phyloP scores from a whole-genome alignment of 129 eudicot genomes.

The Mikania micrantha region DNA sequence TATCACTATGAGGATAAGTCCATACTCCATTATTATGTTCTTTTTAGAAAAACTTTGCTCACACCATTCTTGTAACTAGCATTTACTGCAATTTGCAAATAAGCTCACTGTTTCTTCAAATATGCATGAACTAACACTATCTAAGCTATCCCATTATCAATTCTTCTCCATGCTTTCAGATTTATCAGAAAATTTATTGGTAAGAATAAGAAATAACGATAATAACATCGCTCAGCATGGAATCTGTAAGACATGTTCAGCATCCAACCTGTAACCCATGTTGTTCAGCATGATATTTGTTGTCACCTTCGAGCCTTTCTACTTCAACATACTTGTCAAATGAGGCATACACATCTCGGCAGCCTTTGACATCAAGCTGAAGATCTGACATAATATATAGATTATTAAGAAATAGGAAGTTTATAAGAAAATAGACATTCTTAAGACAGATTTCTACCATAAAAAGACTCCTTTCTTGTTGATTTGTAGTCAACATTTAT shows the following conservation, averaged over 20 bases:
- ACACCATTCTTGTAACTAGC: not conserved
- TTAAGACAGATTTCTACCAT: constrained; percentile 44
- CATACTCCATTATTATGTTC: not conserved
- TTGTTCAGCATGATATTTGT: constrained; percentile 89
- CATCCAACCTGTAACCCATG: constrained; percentile 80
- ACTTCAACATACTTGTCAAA: constrained; percentile 98
- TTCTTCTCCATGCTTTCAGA: not conserved
- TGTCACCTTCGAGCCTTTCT: constrained; percentile 88
- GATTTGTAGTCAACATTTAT: constrained; percentile 86
- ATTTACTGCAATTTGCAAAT: constrained; percentile 1
- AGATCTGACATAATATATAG: constrained; percentile 54
- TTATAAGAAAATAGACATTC: not conserved
- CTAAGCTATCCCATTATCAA: not conserved
- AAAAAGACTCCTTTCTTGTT: constrained; percentile 82
- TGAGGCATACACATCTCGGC: constrained; percentile 91
- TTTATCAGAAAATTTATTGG: not conserved
- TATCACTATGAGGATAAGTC: not conserved
- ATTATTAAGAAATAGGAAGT: not conserved
- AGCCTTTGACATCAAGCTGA: constrained; percentile 96
- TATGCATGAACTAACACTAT: not conserved
- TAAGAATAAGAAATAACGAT: not conserved
- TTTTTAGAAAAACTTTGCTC: not conserved
- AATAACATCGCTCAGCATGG: not conserved
- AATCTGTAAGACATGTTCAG: constrained; percentile 3
- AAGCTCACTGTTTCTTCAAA: not conserved